These are phyloP conservation scores for Periconia sp. DNA, from an alignment of 2,329 filamentous ascomycete species.

Conservation along the genomic window DNA sequence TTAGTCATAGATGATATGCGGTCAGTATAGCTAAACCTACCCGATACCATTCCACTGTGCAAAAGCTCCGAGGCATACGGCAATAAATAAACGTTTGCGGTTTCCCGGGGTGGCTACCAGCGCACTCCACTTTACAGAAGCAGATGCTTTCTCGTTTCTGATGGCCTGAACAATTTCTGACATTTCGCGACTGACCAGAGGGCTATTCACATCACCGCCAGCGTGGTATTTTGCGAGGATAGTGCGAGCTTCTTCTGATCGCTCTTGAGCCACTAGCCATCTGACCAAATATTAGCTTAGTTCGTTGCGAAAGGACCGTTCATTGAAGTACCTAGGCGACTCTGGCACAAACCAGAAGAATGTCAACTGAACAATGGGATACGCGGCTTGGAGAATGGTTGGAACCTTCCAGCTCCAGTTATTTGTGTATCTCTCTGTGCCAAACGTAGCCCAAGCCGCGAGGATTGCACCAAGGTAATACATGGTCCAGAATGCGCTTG, in stretches of 20 bases:
- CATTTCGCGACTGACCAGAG: slow-evolving; percentile 8
- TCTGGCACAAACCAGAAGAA: slow-evolving; percentile 50
- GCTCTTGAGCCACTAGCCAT: slow-evolving; percentile 58
- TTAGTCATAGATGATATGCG: background rate
- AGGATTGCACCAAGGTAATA: slow-evolving; percentile 44
- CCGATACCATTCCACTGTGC: slow-evolving; percentile 42
- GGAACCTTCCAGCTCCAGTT: slow-evolving; percentile 53
- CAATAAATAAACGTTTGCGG: slow-evolving; percentile 35
- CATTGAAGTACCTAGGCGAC: slow-evolving; percentile 59
- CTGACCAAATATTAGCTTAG: slow-evolving; percentile 36
- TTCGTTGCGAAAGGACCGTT: background rate
- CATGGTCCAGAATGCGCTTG: slow-evolving; percentile 15
- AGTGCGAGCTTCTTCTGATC: slow-evolving; percentile 54
- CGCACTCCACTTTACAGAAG: background rate
- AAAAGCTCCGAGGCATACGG: slow-evolving; percentile 35
- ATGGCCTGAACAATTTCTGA: slow-evolving; percentile 7
- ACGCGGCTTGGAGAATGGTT: slow-evolving; percentile 52
- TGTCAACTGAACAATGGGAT: slow-evolving; percentile 45
- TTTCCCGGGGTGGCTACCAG: slow-evolving; percentile 3
- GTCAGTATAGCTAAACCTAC: background rate
- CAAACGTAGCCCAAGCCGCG: slow-evolving; percentile 51
- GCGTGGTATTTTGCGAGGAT: slow-evolving; percentile 59
- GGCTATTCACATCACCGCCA: slow-evolving; percentile 37
- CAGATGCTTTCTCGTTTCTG: background rate
- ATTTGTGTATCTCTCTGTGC: slow-evolving; percentile 43